These are phyloP conservation scores for Nasturtium officinale DNA, from an alignment of 345 rosid species.

Conservation along the genomic window DNA sequence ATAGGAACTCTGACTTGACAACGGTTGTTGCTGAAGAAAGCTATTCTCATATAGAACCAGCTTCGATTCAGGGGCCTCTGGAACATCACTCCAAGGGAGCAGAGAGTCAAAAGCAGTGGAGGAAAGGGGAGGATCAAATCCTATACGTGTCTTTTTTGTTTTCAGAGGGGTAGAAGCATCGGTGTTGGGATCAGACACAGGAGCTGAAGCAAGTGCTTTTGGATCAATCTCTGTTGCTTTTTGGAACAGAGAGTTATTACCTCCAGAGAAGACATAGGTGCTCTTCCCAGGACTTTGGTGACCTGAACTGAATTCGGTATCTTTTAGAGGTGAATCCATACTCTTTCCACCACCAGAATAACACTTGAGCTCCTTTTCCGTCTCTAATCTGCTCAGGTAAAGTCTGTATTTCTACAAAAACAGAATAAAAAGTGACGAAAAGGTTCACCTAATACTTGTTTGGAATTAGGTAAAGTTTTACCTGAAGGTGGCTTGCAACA, in stretches of 20 bases:
- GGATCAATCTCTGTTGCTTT: conserved; percentile 51
- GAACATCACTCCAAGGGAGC: conserved; percentile 58
- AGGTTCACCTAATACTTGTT: not conserved
- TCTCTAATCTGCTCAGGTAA: conserved; percentile 81
- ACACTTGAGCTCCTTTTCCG: conserved; percentile 58
- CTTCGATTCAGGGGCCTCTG: conserved; percentile 56
- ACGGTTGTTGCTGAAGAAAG: conserved; percentile 50
- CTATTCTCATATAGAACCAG: conserved; percentile 49
- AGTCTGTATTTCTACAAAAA: conserved; percentile 89
- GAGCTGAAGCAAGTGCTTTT: conserved; percentile 47
- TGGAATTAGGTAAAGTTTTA: conserved; percentile 36
- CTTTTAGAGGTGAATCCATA: conserved; percentile 58
- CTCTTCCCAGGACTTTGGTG: conserved; percentile 49
- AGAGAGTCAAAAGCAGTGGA: conserved; percentile 49
- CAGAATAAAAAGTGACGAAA: conserved; percentile 7
- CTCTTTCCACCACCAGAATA: conserved; percentile 56
- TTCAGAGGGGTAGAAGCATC: conserved; percentile 40
- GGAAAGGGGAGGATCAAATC: conserved; percentile 50
- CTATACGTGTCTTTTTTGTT: conserved; percentile 48
- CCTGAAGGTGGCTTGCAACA: conserved; percentile 97
- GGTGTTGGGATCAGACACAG: conserved; percentile 50
- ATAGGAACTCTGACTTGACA: conserved; percentile 39
- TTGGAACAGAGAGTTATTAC: conserved; percentile 45
- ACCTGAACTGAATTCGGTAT: conserved; percentile 45
- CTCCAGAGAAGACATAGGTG: conserved; percentile 48